These are phyloP conservation scores for Alternaria ventricosa DNA, from an alignment of 2,329 filamentous ascomycete genomes.

Conservation along the genomic window DNA sequence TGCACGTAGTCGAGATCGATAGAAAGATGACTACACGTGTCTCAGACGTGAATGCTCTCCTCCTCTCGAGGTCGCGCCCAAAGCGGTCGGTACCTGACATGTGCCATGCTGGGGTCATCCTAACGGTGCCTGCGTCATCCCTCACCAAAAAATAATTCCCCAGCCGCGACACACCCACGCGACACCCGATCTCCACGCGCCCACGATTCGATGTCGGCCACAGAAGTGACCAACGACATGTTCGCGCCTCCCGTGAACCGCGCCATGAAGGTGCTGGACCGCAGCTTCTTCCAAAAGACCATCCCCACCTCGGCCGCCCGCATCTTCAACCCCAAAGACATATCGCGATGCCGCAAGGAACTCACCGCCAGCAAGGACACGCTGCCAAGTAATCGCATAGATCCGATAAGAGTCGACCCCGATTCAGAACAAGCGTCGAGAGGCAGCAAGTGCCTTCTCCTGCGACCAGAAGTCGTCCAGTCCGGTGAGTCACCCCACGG, in stretches of 20 bases:
- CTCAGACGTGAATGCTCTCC: neutral
- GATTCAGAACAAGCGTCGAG: constrained; percentile 61
- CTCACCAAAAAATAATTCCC: constrained; percentile 9
- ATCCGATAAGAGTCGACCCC: constrained; percentile 66
- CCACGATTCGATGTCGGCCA: constrained; percentile 37
- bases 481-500: constrained; percentile 39
- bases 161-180: neutral
- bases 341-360: constrained; percentile 72
- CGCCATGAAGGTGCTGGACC: constrained; percentile 80
- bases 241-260: constrained; percentile 84
- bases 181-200: neutral
- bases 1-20: neutral
- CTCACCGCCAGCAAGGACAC: constrained; percentile 72
- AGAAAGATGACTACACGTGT: neutral
- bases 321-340: constrained; percentile 75
- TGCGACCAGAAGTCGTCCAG: constrained; percentile 52
- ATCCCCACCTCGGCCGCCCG: constrained; percentile 80
- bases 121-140: constrained; percentile 13
- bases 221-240: constrained; percentile 53
- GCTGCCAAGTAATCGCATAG: constrained; percentile 68
- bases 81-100: constrained; percentile 1
- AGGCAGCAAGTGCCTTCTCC: constrained; percentile 55
- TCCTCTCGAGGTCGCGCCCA: neutral
- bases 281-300: constrained; percentile 79
- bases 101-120: neutral